A percentile compares a stretch with the other conserved stretches of the same genome.
Evolutionary conservation across 768 basidiomycete genomes (phyloP).

Genomic region (Boletus pseudo-olivaceus): DNA sequence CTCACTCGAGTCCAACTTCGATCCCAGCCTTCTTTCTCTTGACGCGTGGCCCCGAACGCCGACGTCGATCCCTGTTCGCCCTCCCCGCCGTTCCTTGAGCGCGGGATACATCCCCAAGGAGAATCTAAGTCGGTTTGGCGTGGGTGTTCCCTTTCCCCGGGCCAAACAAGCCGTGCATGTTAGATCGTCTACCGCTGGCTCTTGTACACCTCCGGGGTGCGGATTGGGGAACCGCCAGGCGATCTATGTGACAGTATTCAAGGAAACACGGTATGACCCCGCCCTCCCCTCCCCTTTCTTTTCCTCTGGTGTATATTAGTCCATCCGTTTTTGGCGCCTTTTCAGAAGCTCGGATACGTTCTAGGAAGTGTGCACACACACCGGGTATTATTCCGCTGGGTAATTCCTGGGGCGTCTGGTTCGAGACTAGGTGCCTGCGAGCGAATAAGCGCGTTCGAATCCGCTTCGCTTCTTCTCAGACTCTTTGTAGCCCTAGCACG

Average conservation of each 20-base stretch:
- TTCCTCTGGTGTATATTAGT: neutral
- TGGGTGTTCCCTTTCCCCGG: conserved; percentile 1
- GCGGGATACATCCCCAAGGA: conserved; percentile 1
- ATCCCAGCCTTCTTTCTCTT: conserved; percentile 12
- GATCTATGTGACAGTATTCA: conserved; percentile 45
- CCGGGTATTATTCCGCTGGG: neutral
- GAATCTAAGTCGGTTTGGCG: neutral
- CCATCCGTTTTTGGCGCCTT: neutral
- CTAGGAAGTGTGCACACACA: neutral
- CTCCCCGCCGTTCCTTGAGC: conserved; percentile 4
- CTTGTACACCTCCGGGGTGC: neutral
- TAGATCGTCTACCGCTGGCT: neutral
- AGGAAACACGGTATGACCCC: conserved; percentile 28
- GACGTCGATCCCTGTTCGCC: conserved; percentile 11
- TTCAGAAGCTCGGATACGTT: too few relatives aligned
- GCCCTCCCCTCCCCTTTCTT: neutral
- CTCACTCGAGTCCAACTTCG: conserved; percentile 28
- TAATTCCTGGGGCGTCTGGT: neutral
- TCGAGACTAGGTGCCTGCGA: neutral
- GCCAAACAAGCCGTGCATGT: neutral
- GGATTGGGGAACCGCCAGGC: conserved; percentile 19
- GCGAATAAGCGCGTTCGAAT: neutral
- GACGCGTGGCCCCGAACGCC: conserved; percentile 25
- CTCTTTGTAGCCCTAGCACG: conserved; percentile 22
- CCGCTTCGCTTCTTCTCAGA: neutral